phyloP scores from a whole-genome alignment of 805 yeast genomes.

The Wickerhamomyces pijperi region DNA sequence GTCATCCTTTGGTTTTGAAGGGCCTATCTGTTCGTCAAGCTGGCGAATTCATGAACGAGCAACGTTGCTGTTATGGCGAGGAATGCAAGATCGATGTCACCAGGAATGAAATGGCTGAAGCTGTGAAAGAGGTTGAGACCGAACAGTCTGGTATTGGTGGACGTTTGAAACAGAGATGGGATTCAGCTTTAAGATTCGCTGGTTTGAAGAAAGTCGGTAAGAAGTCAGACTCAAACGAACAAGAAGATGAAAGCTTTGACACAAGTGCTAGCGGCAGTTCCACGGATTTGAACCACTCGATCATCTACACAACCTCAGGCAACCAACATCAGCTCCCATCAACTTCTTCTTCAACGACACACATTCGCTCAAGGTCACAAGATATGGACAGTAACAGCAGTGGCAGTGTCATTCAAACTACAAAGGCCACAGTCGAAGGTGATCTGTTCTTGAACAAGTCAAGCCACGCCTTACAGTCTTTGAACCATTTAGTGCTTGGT shows the following conservation, averaged over 20 bases:
- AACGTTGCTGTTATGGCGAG: constrained; percentile 15
- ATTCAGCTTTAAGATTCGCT: constrained; percentile 18
- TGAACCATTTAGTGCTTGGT: constrained; percentile 15
- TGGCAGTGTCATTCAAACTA: too few relatives aligned
- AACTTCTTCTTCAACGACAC: too few relatives aligned
- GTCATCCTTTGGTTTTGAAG: constrained; percentile 57
- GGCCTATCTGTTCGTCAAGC: constrained; percentile 24
- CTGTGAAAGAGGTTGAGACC: too few relatives aligned
- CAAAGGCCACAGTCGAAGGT: constrained; percentile 20
- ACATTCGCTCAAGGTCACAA: too few relatives aligned
- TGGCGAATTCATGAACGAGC: constrained; percentile 12
- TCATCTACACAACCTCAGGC: neutral
- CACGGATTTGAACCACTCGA: constrained; percentile 1
- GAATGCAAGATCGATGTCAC: constrained; percentile 38
- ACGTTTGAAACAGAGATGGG: constrained; percentile 30
- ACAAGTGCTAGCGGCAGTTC: too few relatives aligned
- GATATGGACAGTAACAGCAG: too few relatives aligned
- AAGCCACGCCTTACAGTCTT: constrained; percentile 15
- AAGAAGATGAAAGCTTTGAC: too few relatives aligned
- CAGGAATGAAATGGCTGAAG: constrained; percentile 60
- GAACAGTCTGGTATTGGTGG: too few relatives aligned
- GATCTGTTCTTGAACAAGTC: constrained; percentile 18
- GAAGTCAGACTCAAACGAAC: neutral
- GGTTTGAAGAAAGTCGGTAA: constrained; percentile 4
- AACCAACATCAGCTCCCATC: neutral